Conservation (phyloP, 2,329 filamentous ascomycete species). For the Stemphylium vesicarium region DNA sequence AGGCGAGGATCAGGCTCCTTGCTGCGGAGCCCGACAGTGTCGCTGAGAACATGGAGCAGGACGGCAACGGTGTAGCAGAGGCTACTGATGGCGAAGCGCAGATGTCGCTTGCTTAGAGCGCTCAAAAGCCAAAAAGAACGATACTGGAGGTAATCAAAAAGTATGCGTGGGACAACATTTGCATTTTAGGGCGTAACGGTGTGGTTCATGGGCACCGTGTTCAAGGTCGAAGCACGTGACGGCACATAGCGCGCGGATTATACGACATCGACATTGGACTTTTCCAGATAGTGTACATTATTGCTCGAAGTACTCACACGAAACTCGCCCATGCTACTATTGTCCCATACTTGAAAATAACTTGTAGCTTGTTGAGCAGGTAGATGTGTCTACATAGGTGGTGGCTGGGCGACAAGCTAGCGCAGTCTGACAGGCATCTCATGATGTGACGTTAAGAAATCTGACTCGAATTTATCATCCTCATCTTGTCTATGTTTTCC, state of each 20-base stretch:
- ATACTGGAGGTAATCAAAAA: conserved; percentile 1
- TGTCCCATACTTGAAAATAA: not conserved
- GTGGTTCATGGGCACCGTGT: not conserved
- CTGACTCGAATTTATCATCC: too few relatives aligned
- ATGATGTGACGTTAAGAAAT: too few relatives aligned
- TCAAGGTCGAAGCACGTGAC: not conserved
- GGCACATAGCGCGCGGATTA: not conserved
- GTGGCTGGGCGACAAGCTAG: too few relatives aligned
- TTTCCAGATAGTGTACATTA: not conserved
- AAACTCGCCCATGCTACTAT: not conserved
- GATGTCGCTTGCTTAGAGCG: conserved; percentile 19
- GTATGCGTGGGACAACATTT: not conserved
- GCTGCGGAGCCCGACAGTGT: conserved; percentile 35
- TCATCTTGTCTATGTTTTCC: not conserved
- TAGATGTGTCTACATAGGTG: too few relatives aligned
- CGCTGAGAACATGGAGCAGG: conserved; percentile 28
- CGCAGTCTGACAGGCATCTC: too few relatives aligned
- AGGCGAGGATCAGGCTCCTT: conserved; percentile 51
- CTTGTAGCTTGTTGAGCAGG: too few relatives aligned
- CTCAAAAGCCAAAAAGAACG: not conserved
- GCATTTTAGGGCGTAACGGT: conserved; percentile 1
- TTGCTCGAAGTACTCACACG: not conserved
- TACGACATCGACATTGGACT: not conserved
- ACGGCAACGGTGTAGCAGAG: conserved; percentile 27
- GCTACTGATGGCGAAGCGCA: conserved; percentile 35